phyloP scores from a whole-genome alignment of 768 basidiomycete species.

The Clitopilus hobsonii region DNA sequence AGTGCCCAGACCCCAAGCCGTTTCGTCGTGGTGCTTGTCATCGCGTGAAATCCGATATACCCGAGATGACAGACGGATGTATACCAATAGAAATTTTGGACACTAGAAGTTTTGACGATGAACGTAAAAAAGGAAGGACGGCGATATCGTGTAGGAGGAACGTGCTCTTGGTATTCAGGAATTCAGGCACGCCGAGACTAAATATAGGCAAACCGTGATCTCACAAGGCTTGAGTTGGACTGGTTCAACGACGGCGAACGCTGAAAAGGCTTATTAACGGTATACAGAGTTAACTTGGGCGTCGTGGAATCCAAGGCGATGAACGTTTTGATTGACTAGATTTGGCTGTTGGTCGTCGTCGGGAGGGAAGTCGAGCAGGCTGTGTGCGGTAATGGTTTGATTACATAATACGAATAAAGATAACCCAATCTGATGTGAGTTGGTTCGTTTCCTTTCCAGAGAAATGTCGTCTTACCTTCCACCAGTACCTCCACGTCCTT shows the following conservation, averaged over 20 bases:
- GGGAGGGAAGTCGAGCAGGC: not conserved
- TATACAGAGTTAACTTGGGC: too few species aligned
- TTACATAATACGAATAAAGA: not conserved
- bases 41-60: not conserved
- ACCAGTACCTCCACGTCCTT: not conserved
- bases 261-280: too few species aligned
- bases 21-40: not conserved
- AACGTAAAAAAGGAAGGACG: not conserved
- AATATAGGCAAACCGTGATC: not conserved
- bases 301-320: not conserved
- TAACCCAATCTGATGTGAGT: not conserved
- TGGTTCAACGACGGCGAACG: too few species aligned
- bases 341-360: not conserved
- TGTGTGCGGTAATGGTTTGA: not conserved
- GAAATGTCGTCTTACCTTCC: not conserved
- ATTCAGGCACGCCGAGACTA: not conserved
- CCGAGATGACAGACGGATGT: not conserved
- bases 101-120: not conserved
- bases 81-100: not conserved
- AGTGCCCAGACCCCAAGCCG: not conserved
- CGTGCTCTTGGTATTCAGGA: not conserved
- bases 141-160: not conserved
- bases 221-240: not conserved
- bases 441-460: not conserved
- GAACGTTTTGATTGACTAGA: not conserved